Base-by-base conservation (phyloP, 495 filamentous ascomycete genomes). In the Daldinia grandis region DNA sequence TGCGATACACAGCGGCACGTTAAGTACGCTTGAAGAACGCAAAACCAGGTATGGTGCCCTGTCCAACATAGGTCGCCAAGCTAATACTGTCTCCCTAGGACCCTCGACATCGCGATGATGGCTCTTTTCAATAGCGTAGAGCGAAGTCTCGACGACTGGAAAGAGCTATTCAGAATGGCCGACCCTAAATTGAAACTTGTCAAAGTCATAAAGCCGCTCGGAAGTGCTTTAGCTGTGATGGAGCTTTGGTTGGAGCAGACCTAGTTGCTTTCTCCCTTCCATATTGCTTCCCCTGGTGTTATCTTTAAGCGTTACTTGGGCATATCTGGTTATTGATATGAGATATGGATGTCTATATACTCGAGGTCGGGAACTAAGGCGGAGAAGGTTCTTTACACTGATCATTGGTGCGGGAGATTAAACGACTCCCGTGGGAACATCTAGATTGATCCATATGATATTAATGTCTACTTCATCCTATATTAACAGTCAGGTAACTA, bases 51-150 rank as follows among this genome's bases (percentile, higher is more conserved):
- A 61, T 10, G 17, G 9, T 24, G 8, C 9, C 33, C 14, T 14
- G 33, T 12, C 33, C 12, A 35, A 12, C 33, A 10, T 51, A 25
- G 15, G 8, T 12, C 0, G 24, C 12, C 4, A 28, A 38, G 8
- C 54, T 66, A 24, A 62, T 61, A 9, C 27, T 59, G 3, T 31
- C 50, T 12, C 51, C 17, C 14, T 64, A 81, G 80, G 44, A 73
- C 79, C 19, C 54, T 71, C 27, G 80, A 82, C 64, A 77, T 81
- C 40, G 73, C 78, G 15, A 81, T 81, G 80, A 64, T 76, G 56
- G 68, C 74, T 33, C 59, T 74, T 14, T 76, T 75, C 38, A 82
- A 81, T 55, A 76, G 70, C 25, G 72, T 71, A 28, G 80, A 82
- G 66, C 75, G 79, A 12, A 73, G 72, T 15, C 35, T 59, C n/a